Base-by-base conservation (phyloP, 805 yeast genomes). In the Saccharomyces paradoxus region DNA sequence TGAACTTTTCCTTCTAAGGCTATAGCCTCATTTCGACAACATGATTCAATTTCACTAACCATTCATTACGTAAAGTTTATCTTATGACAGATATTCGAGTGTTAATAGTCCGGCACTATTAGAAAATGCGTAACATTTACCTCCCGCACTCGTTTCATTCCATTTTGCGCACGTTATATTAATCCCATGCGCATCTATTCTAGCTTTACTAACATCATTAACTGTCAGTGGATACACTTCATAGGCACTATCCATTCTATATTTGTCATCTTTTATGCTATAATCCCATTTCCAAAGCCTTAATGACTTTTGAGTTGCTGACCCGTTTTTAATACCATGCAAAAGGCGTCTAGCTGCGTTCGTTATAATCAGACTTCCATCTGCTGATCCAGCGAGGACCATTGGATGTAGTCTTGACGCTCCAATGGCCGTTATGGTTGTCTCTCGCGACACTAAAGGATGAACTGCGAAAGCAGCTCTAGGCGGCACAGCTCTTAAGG, bases 81-180 rank as follows among this genome's bases (percentile, higher is more conserved):
- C 41, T 49, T 46, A 48, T 17, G 58, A 60, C 51, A 66, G 48
- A 52, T 58, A 54, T 49, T 66, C 72, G 9, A 69, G 53, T 2
- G 70, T 67, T 30, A 67, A 51, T 27, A 69, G 54, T 17, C 72
- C 73, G 2, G 71, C 71, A 46, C 54, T 61, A 53, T 68, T 70
- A 10, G 63, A 59, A 57, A 68, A 69, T 2, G 71, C 66, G 55
- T 73, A 81, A 80, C 69, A 79, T 41, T 64, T 82, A 55, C 74
- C 83, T 56, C 55, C 69, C 64, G 41, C 49, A 2, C 64, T 49
- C 50, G 72, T 75, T 53, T 80, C 84, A 64, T 78, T 79, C 94
- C 92, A 87, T 26, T 77, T 77, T 0, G 80, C 51, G 1, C 78
- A 60, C 0, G 82, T 75, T 6, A 86, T 69, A 14, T 73, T 66